phyloP scores from a whole-genome alignment of 2,329 filamentous ascomycete genomes.

The Fusarium nematophilum region DNA sequence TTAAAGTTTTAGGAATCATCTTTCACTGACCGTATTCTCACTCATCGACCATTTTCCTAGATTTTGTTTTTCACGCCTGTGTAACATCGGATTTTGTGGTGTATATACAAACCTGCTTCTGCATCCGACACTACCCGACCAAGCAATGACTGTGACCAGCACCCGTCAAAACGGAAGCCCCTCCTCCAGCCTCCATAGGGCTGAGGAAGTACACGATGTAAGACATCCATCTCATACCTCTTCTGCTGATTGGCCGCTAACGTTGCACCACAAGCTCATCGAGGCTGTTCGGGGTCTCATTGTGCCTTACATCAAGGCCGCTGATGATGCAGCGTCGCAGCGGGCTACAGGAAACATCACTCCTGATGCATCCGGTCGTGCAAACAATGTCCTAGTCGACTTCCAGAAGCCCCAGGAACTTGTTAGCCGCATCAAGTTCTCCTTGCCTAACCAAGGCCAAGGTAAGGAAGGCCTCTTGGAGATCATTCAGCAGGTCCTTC shows the following conservation, averaged over 20 bases:
- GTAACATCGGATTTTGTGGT: not conserved
- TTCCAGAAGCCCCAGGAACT: slow-evolving; percentile 69
- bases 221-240: slow-evolving; percentile 22
- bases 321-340: slow-evolving; percentile 69
- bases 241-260: slow-evolving; percentile 36
- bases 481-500: slow-evolving; percentile 76
- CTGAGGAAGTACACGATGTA: slow-evolving; percentile 48
- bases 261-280: slow-evolving; percentile 65
- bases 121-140: slow-evolving; percentile 24
- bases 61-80: slow-evolving; percentile 3
- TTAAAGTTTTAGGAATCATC: slow-evolving; percentile 21
- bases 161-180: slow-evolving; percentile 36
- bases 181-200: slow-evolving; percentile 44
- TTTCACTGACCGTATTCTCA: not conserved
- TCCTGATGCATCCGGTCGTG: slow-evolving; percentile 51
- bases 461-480: slow-evolving; percentile 81
- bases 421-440: slow-evolving; percentile 65
- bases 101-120: not conserved
- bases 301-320: slow-evolving; percentile 76
- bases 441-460: slow-evolving; percentile 67
- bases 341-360: slow-evolving; percentile 64
- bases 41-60: slow-evolving; percentile 1
- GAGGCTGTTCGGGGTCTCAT: slow-evolving; percentile 74
- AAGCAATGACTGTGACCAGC: slow-evolving; percentile 42
- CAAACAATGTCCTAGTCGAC: slow-evolving; percentile 72